These are phyloP conservation scores for Verruconis gallopava DNA, from an alignment of 2,329 filamentous ascomycete species.

Conservation along the genomic window DNA sequence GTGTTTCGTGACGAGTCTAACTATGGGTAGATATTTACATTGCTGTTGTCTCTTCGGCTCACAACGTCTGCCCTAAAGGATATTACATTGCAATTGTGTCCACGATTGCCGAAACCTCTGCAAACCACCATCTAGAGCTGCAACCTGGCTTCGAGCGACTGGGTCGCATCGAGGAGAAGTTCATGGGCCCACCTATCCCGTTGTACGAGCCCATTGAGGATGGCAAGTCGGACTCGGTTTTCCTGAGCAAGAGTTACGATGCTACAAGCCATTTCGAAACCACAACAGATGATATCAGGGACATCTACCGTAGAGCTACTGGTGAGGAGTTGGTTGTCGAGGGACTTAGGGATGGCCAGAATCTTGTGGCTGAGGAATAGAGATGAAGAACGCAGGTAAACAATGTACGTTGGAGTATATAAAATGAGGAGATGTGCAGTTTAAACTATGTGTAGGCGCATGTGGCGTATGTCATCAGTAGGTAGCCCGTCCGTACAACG, in stretches of 20 bases:
- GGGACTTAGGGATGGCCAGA: slow-evolving; percentile 65
- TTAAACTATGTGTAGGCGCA: too few species aligned
- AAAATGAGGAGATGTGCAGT: too few species aligned
- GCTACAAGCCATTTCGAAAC: slow-evolving; percentile 97
- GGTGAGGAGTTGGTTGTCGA: slow-evolving; percentile 82
- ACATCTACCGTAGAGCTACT: slow-evolving; percentile 75
- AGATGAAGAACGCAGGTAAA: too few species aligned
- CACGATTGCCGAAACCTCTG: slow-evolving; percentile 81
- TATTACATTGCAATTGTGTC: slow-evolving; percentile 99
- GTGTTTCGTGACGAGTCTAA: not conserved
- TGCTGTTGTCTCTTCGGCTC: slow-evolving; percentile 84
- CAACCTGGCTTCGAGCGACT: slow-evolving; percentile 85
- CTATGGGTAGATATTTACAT: slow-evolving; percentile 74
- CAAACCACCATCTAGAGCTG: slow-evolving; percentile 93
- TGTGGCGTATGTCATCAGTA: too few species aligned
- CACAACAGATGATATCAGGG: slow-evolving; percentile 78
- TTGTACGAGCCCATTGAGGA: slow-evolving; percentile 82
- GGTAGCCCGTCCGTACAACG: too few species aligned
- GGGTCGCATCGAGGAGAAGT: slow-evolving; percentile 90
- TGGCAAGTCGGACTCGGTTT: slow-evolving; percentile 80
- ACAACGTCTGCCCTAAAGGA: slow-evolving; percentile 97
- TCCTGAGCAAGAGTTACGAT: slow-evolving; percentile 97
- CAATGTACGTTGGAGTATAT: too few species aligned
- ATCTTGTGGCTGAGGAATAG: slow-evolving; percentile 9
- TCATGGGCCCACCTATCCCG: slow-evolving; percentile 86